Evolutionary conservation across 352 stramenopile genomes (phyloP).

Genomic region (Elongisporangium undulatum): DNA sequence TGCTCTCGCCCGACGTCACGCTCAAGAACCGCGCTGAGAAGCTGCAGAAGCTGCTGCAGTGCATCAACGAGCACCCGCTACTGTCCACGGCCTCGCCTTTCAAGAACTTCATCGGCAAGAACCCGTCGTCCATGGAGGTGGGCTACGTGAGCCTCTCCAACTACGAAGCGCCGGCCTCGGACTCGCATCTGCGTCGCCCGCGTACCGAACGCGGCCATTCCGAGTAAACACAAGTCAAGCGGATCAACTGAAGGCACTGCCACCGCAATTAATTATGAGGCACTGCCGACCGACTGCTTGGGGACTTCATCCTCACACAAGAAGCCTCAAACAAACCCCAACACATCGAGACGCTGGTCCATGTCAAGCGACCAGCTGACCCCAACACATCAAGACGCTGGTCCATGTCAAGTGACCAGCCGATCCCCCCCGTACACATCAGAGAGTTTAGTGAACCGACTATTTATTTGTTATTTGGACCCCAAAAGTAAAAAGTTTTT

Average conservation of each 20-base stretch:
- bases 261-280: background rate
- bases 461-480: background rate
- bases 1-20: constrained; percentile 53
- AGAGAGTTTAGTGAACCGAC: background rate
- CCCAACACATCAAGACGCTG: background rate
- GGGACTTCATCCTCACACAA: background rate
- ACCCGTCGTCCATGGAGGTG: constrained; percentile 53
- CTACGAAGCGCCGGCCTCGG: constrained; percentile 56
- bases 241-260: background rate
- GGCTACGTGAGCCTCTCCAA: constrained; percentile 69
- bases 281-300: background rate
- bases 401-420: background rate
- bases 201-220: background rate
- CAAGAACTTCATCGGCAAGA: constrained; percentile 64
- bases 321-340: background rate
- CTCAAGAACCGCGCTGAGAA: constrained; percentile 43
- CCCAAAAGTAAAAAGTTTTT: background rate
- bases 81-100: constrained; percentile 38
- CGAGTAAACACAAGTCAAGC: background rate
- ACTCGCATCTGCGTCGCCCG: constrained; percentile 18
- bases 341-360: background rate
- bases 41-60: constrained; percentile 54
- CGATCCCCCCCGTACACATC: background rate
- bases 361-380: background rate
- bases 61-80: constrained; percentile 48